Evolutionary conservation across 163 green algal species (phyloP).

Genomic region (Volvox carteri): DNA sequence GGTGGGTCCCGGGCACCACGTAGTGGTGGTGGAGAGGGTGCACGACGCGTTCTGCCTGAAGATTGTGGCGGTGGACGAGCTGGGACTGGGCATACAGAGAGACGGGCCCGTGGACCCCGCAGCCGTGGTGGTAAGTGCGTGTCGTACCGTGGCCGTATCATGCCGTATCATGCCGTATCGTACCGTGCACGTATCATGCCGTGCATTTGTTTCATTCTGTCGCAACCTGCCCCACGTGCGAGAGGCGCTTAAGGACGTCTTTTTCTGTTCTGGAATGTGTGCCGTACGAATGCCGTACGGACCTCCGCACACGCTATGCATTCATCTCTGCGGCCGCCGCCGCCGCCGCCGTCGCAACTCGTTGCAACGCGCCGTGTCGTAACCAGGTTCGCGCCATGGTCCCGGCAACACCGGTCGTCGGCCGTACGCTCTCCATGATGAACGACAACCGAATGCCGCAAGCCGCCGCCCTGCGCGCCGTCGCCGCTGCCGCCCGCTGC

Average conservation of each 20-base stretch:
- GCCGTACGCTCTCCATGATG: constrained; percentile 54
- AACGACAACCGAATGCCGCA: constrained; percentile 10
- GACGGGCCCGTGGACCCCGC: constrained; percentile 14
- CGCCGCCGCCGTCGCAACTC: too few relatives aligned
- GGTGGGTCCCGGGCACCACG: constrained; percentile 78
- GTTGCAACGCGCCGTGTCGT: too few relatives aligned
- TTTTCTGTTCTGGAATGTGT: too few relatives aligned
- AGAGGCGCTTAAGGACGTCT: too few relatives aligned
- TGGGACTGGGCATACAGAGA: constrained; percentile 57
- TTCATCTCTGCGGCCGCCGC: too few relatives aligned
- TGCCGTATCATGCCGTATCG: too few relatives aligned
- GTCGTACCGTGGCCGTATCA: too few relatives aligned
- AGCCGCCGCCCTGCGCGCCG: background rate
- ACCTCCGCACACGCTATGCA: too few relatives aligned
- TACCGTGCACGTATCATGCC: too few relatives aligned
- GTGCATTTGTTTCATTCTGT: too few relatives aligned
- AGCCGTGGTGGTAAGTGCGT: constrained; percentile 30
- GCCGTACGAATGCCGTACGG: too few relatives aligned
- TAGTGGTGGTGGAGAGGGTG: constrained; percentile 76
- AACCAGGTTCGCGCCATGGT: constrained; percentile 52
- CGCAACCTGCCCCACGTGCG: too few relatives aligned
- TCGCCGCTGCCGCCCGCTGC: background rate
- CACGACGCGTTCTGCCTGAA: constrained; percentile 74
- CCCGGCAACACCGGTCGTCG: constrained; percentile 51
- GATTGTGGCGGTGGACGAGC: constrained; percentile 61